Conservation (phyloP, 2,329 filamentous ascomycete species). For the Phoma sp. region DNA sequence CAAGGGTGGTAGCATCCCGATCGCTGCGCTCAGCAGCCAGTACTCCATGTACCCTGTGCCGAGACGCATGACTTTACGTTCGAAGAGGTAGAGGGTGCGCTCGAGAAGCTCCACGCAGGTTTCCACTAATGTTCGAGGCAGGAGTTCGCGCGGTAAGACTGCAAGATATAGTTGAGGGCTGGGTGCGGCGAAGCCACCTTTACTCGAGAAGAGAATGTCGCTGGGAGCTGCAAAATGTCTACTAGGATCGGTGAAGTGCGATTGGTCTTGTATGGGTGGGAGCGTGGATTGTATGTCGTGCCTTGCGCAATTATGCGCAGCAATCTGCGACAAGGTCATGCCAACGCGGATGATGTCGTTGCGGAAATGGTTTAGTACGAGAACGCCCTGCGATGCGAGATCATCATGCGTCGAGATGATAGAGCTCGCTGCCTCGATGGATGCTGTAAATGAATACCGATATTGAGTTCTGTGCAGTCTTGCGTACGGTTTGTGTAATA, state of each 20-base stretch:
- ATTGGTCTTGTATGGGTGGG: neutral
- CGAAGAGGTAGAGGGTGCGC: conserved; percentile 36
- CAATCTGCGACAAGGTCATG: conserved; percentile 34
- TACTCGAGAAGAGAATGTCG: neutral
- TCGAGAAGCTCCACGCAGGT: conserved; percentile 39
- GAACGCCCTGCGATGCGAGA: conserved; percentile 26
- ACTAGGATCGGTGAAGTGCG: conserved; percentile 6
- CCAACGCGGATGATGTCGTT: conserved; percentile 40
- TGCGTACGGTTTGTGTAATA: conserved; percentile 45
- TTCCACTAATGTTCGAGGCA: conserved; percentile 35
- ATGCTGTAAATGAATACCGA: conserved; percentile 40
- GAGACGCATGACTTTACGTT: conserved; percentile 43
- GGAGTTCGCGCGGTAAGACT: conserved; percentile 30
- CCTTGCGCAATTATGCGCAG: conserved; percentile 33
- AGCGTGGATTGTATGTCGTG: conserved; percentile 10
- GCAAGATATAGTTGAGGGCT: conserved; percentile 21
- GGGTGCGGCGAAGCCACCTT: conserved; percentile 12
- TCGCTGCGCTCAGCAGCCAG: conserved; percentile 41
- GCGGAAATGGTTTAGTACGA: conserved; percentile 34
- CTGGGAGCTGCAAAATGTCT: neutral
- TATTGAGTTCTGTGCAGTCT: conserved; percentile 35
- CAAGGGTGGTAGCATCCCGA: conserved; percentile 38
- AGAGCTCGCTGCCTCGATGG: conserved; percentile 35
- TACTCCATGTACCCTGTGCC: conserved; percentile 47
- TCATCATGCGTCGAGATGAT: conserved; percentile 34